Evolutionary conservation across 78 protist genomes (phyloP).

Genomic region (Neovahlkampfia damariscottae): DNA sequence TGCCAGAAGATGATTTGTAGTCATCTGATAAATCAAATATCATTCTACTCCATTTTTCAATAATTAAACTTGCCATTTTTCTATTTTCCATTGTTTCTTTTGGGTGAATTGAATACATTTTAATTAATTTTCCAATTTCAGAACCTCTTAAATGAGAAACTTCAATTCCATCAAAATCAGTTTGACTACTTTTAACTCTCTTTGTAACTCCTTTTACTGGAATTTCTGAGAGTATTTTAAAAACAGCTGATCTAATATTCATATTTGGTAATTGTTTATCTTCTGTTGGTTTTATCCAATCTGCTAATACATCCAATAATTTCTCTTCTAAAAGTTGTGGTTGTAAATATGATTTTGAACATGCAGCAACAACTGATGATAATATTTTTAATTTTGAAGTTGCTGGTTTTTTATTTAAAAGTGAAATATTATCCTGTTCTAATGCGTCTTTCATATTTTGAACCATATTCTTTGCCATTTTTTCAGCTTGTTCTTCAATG

Average conservation of each 20-base stretch:
- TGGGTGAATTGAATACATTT: background rate
- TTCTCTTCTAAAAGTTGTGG: background rate
- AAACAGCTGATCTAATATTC: background rate
- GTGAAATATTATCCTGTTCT: background rate
- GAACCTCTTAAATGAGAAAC: background rate
- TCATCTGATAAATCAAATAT: background rate
- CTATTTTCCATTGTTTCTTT: slow-evolving; percentile 15
- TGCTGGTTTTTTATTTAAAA: background rate
- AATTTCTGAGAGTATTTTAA: background rate
- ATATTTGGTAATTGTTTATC: background rate
- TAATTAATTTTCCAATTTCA: background rate
- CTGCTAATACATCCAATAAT: background rate
- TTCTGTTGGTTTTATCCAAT: background rate
- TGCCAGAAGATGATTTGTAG: no score
- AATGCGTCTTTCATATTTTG: background rate
- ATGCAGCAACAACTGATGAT: background rate
- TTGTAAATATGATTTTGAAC: background rate
- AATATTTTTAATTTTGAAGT: background rate
- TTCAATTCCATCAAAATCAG: background rate
- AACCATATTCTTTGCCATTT: background rate
- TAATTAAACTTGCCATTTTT: slow-evolving; percentile 8
- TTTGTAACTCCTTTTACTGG: background rate
- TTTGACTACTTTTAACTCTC: background rate
- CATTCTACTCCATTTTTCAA: slow-evolving; percentile 18
- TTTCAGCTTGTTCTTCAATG: background rate